Evolutionary conservation across 768 basidiomycete species (phyloP).

Genomic region (Lactarius tabidus): DNA sequence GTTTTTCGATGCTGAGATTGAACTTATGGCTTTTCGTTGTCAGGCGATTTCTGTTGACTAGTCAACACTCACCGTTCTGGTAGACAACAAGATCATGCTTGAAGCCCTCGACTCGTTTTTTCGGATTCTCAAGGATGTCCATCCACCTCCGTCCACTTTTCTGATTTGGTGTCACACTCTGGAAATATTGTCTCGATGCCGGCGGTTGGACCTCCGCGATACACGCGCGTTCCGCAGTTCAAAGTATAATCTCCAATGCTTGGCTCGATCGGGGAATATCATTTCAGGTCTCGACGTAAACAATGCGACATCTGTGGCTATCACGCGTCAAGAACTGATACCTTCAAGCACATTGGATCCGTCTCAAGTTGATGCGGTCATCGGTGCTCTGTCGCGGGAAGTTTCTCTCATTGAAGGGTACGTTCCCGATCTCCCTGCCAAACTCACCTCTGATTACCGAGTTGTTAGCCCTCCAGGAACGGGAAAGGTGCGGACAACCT

Average conservation of each 20-base stretch:
- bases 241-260: slow-evolving; percentile 49
- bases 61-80: slow-evolving; percentile 19
- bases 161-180: slow-evolving; percentile 4
- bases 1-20: slow-evolving; percentile 61
- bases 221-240: slow-evolving; percentile 45
- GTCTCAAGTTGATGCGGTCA: slow-evolving; percentile 66
- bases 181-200: neutral
- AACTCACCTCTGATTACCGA: neutral
- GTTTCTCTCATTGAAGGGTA: slow-evolving; percentile 72
- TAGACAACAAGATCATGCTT: slow-evolving; percentile 23
- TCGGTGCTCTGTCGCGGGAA: slow-evolving; percentile 57
- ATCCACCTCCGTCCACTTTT: slow-evolving; percentile 20
- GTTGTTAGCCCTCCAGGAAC: slow-evolving; percentile 65
- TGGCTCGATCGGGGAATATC: slow-evolving; percentile 37
- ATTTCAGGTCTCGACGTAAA: slow-evolving; percentile 38
- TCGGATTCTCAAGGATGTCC: slow-evolving; percentile 18
- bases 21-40: slow-evolving; percentile 44
- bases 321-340: slow-evolving; percentile 45
- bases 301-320: slow-evolving; percentile 42
- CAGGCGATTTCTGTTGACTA: slow-evolving; percentile 29
- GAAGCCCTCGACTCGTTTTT: slow-evolving; percentile 22
- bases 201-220: slow-evolving; percentile 10
- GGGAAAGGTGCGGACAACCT: slow-evolving; percentile 50
- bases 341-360: slow-evolving; percentile 55
- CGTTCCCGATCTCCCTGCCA: slow-evolving; percentile 7